These are phyloP conservation scores for Cornus kousa DNA, from an alignment of 148 eudicot genomes.

Conservation along the genomic window DNA sequence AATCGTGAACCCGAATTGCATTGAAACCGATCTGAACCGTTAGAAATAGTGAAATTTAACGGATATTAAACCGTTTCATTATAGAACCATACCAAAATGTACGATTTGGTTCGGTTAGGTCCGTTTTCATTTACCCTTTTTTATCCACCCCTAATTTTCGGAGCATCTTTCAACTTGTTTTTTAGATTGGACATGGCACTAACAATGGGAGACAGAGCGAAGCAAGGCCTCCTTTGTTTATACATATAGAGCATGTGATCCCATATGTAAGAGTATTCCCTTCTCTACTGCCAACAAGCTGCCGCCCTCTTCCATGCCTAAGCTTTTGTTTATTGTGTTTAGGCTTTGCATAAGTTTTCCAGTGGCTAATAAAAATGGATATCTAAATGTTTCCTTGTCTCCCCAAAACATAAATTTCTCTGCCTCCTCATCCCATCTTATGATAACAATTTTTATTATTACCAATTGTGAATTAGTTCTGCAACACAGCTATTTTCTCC, in stretches of 20 bases:
- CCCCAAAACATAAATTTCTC: constrained; percentile 1
- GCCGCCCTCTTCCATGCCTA: neutral
- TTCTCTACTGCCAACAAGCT: neutral
- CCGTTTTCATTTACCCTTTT: no score
- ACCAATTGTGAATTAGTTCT: neutral
- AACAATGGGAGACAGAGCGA: constrained; percentile 6
- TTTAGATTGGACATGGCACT: neutral
- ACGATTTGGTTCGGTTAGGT: no score
- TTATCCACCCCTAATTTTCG: no score
- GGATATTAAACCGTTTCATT: no score
- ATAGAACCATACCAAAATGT: no score
- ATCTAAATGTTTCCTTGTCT: constrained; percentile 19
- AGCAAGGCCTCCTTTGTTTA: constrained; percentile 1
- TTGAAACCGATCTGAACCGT: no score
- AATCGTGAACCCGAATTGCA: no score
- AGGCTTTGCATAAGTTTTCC: constrained; percentile 13
- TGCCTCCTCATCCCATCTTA: constrained; percentile 9
- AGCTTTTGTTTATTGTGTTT: constrained; percentile 3
- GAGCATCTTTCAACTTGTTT: no score
- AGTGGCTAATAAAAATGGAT: neutral
- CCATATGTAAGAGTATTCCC: no score
- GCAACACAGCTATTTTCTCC: neutral
- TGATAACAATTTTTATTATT: neutral
- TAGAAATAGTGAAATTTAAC: no score
- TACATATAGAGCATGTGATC: neutral